phyloP scores from a whole-genome alignment of 306 rosid genomes.

The Pyrus bretschneideri region DNA sequence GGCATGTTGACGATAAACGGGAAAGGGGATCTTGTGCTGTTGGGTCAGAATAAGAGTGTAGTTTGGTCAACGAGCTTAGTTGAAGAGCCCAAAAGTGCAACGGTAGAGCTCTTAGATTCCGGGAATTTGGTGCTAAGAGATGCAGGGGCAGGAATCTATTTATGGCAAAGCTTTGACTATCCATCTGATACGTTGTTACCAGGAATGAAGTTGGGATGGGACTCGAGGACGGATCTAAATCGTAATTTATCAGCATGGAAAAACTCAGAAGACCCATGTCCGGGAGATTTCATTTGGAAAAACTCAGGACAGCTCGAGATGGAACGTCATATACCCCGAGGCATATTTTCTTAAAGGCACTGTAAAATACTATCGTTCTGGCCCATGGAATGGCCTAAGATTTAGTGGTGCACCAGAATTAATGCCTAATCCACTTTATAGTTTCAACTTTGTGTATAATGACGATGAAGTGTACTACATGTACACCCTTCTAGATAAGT shows the following conservation, averaged over 20 bases:
- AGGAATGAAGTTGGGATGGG: slow-evolving; percentile 56
- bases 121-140: slow-evolving; percentile 47
- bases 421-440: slow-evolving; percentile 22
- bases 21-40: slow-evolving; percentile 14
- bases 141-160: slow-evolving; percentile 13
- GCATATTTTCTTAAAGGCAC: slow-evolving; percentile 28
- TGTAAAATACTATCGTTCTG: slow-evolving; percentile 20
- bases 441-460: slow-evolving; percentile 22
- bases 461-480: slow-evolving; percentile 37
- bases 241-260: slow-evolving; percentile 36
- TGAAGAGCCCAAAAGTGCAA: slow-evolving; percentile 17
- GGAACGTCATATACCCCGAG: slow-evolving; percentile 22
- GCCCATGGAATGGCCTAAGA: slow-evolving; percentile 45
- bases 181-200: slow-evolving; percentile 52
- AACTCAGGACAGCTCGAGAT: slow-evolving; percentile 18
- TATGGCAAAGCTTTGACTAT: slow-evolving; percentile 65
- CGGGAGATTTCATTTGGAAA: slow-evolving; percentile 31
- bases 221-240: slow-evolving; percentile 28
- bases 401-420: slow-evolving; percentile 33
- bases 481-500: slow-evolving; percentile 29
- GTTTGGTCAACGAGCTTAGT: slow-evolving; percentile 31
- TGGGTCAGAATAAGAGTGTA: slow-evolving; percentile 3
- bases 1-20: slow-evolving; percentile 23
- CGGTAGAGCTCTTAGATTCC: slow-evolving; percentile 33
- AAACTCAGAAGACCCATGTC: slow-evolving; percentile 45